A percentile compares a stretch with the other conserved stretches of the same genome.
Conservation (phyloP, 192 early-diverging fungal species). For the Lobosporangium transversale region DNA sequence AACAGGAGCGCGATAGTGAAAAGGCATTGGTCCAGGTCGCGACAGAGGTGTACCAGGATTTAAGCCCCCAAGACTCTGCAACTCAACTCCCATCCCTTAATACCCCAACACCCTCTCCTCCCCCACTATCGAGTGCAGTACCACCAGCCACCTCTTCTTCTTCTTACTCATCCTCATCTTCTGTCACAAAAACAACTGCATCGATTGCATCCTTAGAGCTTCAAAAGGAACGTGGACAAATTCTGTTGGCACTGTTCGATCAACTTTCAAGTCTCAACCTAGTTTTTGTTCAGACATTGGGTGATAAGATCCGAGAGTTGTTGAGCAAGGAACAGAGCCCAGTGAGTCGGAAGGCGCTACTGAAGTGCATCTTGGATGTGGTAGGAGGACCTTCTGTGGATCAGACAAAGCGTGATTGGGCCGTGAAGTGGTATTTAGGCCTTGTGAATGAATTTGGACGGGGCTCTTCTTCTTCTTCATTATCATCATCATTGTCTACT, state of each 20-base stretch:
- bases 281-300: conserved; percentile 52
- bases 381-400: conserved; percentile 37
- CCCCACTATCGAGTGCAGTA: not conserved
- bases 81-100: conserved; percentile 20
- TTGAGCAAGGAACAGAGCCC: conserved; percentile 22
- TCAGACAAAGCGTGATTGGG: conserved; percentile 52
- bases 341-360: conserved; percentile 24
- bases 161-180: not conserved
- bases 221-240: conserved; percentile 38
- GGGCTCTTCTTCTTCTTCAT: not conserved
- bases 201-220: conserved; percentile 5
- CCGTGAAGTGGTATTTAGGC: conserved; percentile 45
- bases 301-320: conserved; percentile 40
- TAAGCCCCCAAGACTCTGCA: conserved; percentile 21
- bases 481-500: no score
- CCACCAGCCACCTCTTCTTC: not conserved
- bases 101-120: not conserved
- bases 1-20: conserved; percentile 8
- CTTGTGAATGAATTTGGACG: conserved; percentile 37
- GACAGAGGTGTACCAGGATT: conserved; percentile 9
- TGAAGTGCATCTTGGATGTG: conserved; percentile 48
- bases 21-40: conserved; percentile 12
- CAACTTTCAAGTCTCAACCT: conserved; percentile 53
- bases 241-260: conserved; percentile 52
- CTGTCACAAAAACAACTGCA: not conserved